These are phyloP conservation scores for Aspergillus sp. DNA, from an alignment of 2,329 filamentous ascomycete genomes.

Conservation along the genomic window DNA sequence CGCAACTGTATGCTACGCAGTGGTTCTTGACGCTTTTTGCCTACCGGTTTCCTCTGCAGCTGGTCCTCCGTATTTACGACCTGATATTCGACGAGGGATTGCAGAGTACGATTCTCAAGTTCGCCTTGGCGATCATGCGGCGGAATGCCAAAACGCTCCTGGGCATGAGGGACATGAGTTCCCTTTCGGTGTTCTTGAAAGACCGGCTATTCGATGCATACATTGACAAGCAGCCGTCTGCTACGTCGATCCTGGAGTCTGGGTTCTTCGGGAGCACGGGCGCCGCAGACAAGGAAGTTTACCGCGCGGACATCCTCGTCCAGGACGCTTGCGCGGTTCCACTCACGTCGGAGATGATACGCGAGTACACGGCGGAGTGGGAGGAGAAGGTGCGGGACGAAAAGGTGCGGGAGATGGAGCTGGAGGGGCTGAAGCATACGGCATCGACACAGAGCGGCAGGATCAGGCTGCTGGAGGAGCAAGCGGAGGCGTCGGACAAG, in stretches of 20 bases:
- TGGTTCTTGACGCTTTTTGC: constrained; percentile 99
- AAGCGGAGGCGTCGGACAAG: constrained; percentile 75
- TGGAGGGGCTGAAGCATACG: constrained; percentile 60
- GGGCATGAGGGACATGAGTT: constrained; percentile 80
- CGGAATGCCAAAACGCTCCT: constrained; percentile 76
- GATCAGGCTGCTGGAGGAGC: constrained; percentile 77
- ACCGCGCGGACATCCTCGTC: constrained; percentile 86
- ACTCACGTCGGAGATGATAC: constrained; percentile 72
- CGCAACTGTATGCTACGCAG: constrained; percentile 92
- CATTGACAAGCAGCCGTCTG: constrained; percentile 85
- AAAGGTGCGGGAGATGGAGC: constrained; percentile 70
- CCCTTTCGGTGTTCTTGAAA: constrained; percentile 81
- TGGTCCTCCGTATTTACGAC: constrained; percentile 94
- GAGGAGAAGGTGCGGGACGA: constrained; percentile 79
- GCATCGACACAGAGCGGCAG: constrained; percentile 62
- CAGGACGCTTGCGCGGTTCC: constrained; percentile 84
- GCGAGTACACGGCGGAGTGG: constrained; percentile 77
- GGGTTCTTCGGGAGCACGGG: constrained; percentile 95
- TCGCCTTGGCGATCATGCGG: constrained; percentile 91
- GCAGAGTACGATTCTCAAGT: constrained; percentile 78
- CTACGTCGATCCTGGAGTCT: constrained; percentile 87
- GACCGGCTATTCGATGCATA: constrained; percentile 94
- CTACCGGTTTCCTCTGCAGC: constrained; percentile 90
- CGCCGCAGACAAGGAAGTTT: constrained; percentile 85
- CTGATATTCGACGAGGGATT: constrained; percentile 88